Evolutionary conservation across 192 early-diverging fungal species (phyloP), one percentile per base, ranked within the genome.

Genomic region (Gigaspora rosea): DNA sequence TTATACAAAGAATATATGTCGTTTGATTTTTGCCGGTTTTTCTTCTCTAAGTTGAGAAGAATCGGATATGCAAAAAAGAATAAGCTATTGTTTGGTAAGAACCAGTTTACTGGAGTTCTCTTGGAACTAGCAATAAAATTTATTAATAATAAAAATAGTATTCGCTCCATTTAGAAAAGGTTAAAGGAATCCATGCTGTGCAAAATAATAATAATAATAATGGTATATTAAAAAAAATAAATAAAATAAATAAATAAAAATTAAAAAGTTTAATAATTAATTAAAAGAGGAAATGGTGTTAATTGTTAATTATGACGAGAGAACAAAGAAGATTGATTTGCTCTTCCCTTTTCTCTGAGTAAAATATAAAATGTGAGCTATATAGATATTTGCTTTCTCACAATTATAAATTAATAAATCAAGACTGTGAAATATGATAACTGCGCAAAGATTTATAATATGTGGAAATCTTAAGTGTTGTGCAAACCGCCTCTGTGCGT

Each of bases 111-210:
- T 47, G 18, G 36, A 74, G 72, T 74, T 74, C 72, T 61, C 72
- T 48, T 18, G 58, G 72, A 74, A 74, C 72, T 61, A 74, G 57
- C 57, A 61, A 74, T 35, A 13, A 58, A 74, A 46, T 66, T 66
- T 66, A 18, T 35, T 35, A 74, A 74, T 61, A 74, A 74, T 74
- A 61, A 61, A 27, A 61, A 48, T 74, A 74, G 20, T 74, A 36
- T 61, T 51, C 36, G 41, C 72, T 74, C 72, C 72, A 74, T 74
- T 74, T 74, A 74, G 72, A 62, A 74, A 13, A 62, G 59, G 20
- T 33, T 46, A 61, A 49, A 54, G 46, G 36, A 61, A 18, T 74
- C 72, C 72, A 74, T 74, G 22, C 35, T 74, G 72, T 32, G 57
- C 72, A 74, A 61, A 74, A 59, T 59, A 47, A 61, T 47, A 61